Evolutionary conservation across 106 monocot genomes (phyloP), one percentile per base, ranked within the genome.

Genomic region (Alisma plantagoaquatica): DNA sequence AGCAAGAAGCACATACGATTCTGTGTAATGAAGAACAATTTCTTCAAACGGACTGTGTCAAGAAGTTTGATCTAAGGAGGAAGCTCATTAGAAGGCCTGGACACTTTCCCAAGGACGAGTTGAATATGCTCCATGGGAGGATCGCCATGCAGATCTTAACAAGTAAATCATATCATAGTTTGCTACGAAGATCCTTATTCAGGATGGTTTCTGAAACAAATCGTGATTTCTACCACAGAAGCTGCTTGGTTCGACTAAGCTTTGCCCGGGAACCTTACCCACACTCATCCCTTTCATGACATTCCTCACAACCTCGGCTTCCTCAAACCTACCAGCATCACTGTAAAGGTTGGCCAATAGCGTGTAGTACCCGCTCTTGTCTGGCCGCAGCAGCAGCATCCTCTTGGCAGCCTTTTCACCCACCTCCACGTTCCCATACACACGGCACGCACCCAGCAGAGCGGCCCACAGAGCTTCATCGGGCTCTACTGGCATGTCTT

Each of bases 241-340:
- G n/a, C n/a, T n/a, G n/a, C n/a, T n/a, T n/a, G 18, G 61, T 61
- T 72, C 67, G 33, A 67, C 17, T 31, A 50, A 66, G 30, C 79
- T 84, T 46, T 21, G 49, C 4, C 84, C 84, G 38, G 62, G 65
- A 16, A 70, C 28, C 49, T 84, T 84, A 11, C 41, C 62, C 12
- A 84, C 72, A 68, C 76, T 79, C 58, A 66, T 58, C 17, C 66
- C 38, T 29, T 65, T 73, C 84, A 79, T 76, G 16, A 72, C 56
- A 7, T 31, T 46, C 56, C 75, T 80, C n/a, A 84, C 61, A 16
- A 45, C 69, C 33, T 76, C 69, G 10, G 76, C 75, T 48, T 84
- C 79, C 31, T 53, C 30, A 56, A 41, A 70, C 53, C 72, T 75
- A 14, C 84, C 75, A 1, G 24, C 65, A 58, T 76, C 85, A 0